Base-by-base conservation (phyloP, 2,329 filamentous ascomycete genomes). In the Alternaria sp. region DNA sequence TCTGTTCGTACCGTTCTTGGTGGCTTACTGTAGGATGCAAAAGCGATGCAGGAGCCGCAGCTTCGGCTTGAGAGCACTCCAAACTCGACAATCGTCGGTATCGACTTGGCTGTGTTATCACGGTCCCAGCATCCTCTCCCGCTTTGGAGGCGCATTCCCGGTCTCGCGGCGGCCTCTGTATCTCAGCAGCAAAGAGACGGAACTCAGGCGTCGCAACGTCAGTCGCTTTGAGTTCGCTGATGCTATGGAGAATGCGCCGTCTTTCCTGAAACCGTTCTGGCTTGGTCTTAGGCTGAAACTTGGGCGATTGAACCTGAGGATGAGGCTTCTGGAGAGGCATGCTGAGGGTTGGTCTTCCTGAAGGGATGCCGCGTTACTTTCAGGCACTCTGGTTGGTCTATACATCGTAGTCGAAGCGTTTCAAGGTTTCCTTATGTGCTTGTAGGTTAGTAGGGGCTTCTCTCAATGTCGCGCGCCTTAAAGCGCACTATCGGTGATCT, bases 221-320 rank as follows among this genome's bases (percentile, higher is more conserved):
- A 9, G 59, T 68, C 2, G 67, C 58, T 6, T 70, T 63, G 12
- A 77, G 65, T 30, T 77, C 73, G 43, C 70, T 73, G 49, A 77
- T 72, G 2, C 73, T 77, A 40, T 77, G 74, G 1, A 77, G 64
- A 4, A 71, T 76, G 56, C 68, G 59, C 40, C 75, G 68, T 47
- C 72, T 72, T 36, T 70, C 63, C 44, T 73, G 71, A 8, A 66
- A 3, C 25, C 61, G 62, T 11, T 57, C 60, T 11, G 54, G 64
- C 17, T 62, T 65, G 25, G 46, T 30, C 3, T 40, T 3, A 9
- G 51, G 58, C 23, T 57, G 50, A 40, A 61, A 45, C 8, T 49
- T 32, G 59, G 21, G 43, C 54, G 63, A 23, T 23, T 40, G 40
- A 13, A 63, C 66, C 17, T 62, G 56, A 13, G 63, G 63, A 21